Evolutionary conservation across 1,284 basidiomycete genomes (phyloP).

Genomic region (Trametes versicolor): DNA sequence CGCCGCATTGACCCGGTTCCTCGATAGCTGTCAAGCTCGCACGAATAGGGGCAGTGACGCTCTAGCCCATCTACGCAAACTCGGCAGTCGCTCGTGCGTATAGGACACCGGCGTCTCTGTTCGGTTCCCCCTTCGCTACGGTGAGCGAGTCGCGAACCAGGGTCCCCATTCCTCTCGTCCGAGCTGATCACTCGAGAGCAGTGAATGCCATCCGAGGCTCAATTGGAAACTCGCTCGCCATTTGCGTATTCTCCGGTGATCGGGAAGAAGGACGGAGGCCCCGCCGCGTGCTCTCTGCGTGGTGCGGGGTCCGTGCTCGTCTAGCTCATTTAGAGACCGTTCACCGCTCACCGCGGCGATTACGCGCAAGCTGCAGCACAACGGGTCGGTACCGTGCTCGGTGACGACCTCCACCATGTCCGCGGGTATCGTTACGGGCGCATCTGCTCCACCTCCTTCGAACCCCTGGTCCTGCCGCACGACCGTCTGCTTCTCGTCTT

Average conservation of each 20-base stretch:
- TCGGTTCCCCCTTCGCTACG: background rate
- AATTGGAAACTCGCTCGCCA: background rate
- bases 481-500: conserved; percentile 12
- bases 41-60: conserved; percentile 3
- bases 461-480: conserved; percentile 10
- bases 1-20: background rate
- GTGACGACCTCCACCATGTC: conserved; percentile 2
- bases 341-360: conserved; percentile 16
- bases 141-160: background rate
- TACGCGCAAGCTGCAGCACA: conserved; percentile 1
- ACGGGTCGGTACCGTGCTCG: conserved; percentile 17
- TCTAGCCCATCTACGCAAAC: background rate
- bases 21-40: conserved; percentile 5
- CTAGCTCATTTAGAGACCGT: conserved; percentile 4
- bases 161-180: background rate
- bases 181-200: background rate
- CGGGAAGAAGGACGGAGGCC: conserved; percentile 11
- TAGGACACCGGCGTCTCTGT: background rate
- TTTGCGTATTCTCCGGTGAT: conserved; percentile 13
- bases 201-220: background rate
- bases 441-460: conserved; percentile 9
- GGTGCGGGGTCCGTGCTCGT: conserved; percentile 11
- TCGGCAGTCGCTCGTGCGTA: background rate
- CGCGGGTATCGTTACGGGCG: conserved; percentile 16
- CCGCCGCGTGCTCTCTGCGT: conserved; percentile 12